Conservation (phyloP, 1,284 basidiomycete genomes). For the Cutaneotrichosporon sp. region DNA sequence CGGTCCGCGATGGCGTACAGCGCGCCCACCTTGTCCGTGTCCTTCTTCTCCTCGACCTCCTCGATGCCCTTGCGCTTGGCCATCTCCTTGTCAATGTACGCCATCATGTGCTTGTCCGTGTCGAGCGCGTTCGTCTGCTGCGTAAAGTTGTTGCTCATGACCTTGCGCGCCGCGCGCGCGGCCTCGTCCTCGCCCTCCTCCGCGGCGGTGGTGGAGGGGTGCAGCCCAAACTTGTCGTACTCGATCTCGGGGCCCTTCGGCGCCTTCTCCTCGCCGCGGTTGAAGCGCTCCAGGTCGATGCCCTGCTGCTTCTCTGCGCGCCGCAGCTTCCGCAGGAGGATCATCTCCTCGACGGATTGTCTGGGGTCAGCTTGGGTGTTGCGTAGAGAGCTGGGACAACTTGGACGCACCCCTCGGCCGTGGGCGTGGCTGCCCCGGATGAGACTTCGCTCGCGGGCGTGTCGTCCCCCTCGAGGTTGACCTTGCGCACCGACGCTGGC, state of each 20-base stretch:
- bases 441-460: constrained; percentile 12
- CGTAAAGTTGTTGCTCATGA: constrained; percentile 90
- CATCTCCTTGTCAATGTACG: constrained; percentile 93
- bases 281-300: constrained; percentile 81
- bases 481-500: constrained; percentile 44
- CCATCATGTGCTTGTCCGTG: constrained; percentile 99
- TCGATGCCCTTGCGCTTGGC: constrained; percentile 66
- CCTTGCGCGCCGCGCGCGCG: constrained; percentile 66
- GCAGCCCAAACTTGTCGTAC: constrained; percentile 59
- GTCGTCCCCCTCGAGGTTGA: neutral
- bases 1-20: constrained; percentile 76
- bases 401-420: constrained; percentile 14
- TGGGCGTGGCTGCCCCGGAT: constrained; percentile 2
- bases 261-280: constrained; percentile 69
- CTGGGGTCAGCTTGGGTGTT: constrained; percentile 10
- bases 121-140: constrained; percentile 94
- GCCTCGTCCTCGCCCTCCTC: constrained; percentile 57
- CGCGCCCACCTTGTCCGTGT: constrained; percentile 62
- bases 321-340: constrained; percentile 77
- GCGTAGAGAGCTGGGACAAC: neutral
- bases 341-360: constrained; percentile 70
- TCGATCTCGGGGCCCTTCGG: constrained; percentile 57
- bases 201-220: constrained; percentile 17
- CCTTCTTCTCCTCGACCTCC: constrained; percentile 55
- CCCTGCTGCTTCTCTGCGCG: constrained; percentile 66